Percentiles rank a stretch among this genome's conserved stretches.
Evolutionary conservation across 805 yeast species (phyloP).

Genomic region (Saccharomyces mikatae): DNA sequence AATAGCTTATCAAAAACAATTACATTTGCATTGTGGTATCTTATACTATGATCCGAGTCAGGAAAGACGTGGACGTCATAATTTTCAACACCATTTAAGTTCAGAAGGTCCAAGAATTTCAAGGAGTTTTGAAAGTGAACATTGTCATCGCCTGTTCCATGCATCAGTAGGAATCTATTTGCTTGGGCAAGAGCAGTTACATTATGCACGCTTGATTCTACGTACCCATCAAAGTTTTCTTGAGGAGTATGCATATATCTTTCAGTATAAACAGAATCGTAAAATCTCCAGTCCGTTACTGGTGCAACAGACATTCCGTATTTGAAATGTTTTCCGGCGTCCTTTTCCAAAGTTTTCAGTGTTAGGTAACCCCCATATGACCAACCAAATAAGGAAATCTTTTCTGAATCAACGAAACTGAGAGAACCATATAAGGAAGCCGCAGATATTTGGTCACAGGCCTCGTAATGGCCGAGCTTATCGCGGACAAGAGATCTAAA

Average conservation of each 20-base stretch:
- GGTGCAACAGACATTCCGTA: slow-evolving; percentile 97
- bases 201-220: slow-evolving; percentile 45
- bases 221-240: slow-evolving; percentile 58
- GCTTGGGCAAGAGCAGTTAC: slow-evolving; percentile 47
- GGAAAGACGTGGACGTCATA: slow-evolving; percentile 75
- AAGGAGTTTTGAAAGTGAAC: slow-evolving; percentile 90
- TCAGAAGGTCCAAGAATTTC: slow-evolving; percentile 66
- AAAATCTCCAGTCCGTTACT: slow-evolving; percentile 87
- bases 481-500: slow-evolving; percentile 78
- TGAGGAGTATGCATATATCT: slow-evolving; percentile 85
- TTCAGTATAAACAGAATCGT: slow-evolving; percentile 92
- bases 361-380: slow-evolving; percentile 95
- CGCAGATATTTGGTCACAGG: slow-evolving; percentile 78
- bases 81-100: slow-evolving; percentile 70
- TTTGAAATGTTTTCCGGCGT: slow-evolving; percentile 63
- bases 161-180: slow-evolving; percentile 76
- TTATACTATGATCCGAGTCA: slow-evolving; percentile 68
- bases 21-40: slow-evolving; percentile 63
- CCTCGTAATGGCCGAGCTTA: slow-evolving; percentile 72
- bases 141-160: slow-evolving; percentile 96
- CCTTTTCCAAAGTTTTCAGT: slow-evolving; percentile 78
- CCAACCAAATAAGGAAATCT: slow-evolving; percentile 96
- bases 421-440: slow-evolving; percentile 62
- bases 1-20: slow-evolving; percentile 62
- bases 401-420: slow-evolving; percentile 55